A percentile compares a stretch with the other conserved stretches of the same genome.
Conservation (phyloP, 192 early-diverging fungal species). For the Umbelopsis sp. region DNA sequence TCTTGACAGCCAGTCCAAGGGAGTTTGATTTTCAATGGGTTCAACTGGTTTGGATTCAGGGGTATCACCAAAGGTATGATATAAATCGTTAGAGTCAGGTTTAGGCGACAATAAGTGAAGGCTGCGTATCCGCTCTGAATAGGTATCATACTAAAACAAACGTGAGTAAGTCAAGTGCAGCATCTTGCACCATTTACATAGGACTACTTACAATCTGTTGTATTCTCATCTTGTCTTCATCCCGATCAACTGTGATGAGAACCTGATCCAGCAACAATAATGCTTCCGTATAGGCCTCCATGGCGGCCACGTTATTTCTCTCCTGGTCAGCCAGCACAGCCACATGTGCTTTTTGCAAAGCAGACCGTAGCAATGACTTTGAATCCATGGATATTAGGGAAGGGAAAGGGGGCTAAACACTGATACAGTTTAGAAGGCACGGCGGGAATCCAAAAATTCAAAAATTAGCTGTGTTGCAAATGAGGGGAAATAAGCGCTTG, state of each 20-base stretch:
- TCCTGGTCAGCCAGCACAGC: conserved; percentile 21
- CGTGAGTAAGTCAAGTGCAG: neutral
- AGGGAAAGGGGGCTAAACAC: neutral
- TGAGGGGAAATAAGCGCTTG: neutral
- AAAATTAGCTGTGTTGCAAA: conserved; percentile 18
- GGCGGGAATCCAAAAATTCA: neutral
- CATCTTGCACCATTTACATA: neutral
- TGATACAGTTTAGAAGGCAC: neutral
- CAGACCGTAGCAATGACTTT: conserved; percentile 14
- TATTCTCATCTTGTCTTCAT: conserved; percentile 26
- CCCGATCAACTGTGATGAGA: conserved; percentile 22
- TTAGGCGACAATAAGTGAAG: conserved; percentile 13
- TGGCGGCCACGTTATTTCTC: conserved; percentile 5
- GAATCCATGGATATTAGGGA: conserved; percentile 7
- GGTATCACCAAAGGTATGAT: conserved; percentile 14
- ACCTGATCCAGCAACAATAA: conserved; percentile 16
- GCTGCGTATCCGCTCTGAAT: conserved; percentile 32
- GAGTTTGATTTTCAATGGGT: neutral
- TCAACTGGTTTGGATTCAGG: neutral
- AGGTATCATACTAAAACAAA: conserved; percentile 30
- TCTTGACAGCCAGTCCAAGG: conserved; percentile 2
- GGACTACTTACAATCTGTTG: conserved; percentile 20
- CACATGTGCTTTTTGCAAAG: conserved; percentile 16
- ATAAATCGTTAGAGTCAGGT: conserved; percentile 1
- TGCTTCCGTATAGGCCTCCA: conserved; percentile 23